Base-by-base conservation (phyloP, 2,329 filamentous ascomycete species). In the Dothideomycetes sp. region DNA sequence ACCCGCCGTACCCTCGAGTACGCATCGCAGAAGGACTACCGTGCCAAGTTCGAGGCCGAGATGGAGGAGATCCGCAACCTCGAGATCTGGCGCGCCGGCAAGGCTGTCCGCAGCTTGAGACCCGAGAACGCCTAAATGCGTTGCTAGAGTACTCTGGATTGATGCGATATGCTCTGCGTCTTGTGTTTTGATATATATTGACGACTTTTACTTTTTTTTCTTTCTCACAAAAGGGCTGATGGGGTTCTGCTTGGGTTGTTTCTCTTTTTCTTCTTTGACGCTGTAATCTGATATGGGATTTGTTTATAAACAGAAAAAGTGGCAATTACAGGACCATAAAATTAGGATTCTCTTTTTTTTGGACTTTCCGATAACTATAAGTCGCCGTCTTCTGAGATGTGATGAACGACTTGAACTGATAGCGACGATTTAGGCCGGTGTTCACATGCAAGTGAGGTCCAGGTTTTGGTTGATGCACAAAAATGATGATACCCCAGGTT, bases 41-140 rank as follows among this genome's bases (percentile, higher is more conserved):
- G 91, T 59, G 75, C 94, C 76, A 87, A 84, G 71, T 98, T 88
- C 69, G 87, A 95, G 79, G 78, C 85, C 62, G 91, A 98, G 83
- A 84, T 98, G 80, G 75, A 94, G 73, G 91, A 96, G 75, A 96
- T 98, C 73, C 84, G 89, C 60, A 78, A 87, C 62, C 73, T 98
- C 61, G 91, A 98, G 79, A 98, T 98, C 79, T 98, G 91, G 91
- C 80, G 84, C 62, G 91, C 91, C 52, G 91, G 91, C 67, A 96
- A 95, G 81, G 85, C 91, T 57, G 91, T 98, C 59, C 83, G 89
- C 53, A 56, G 55, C 47, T 50, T 62, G 40, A 50, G 59, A 37
- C 59, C 59, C 15, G 59, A 62, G 56, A 61, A 60, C 52, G 38
- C 27, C 35, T 60, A 58, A 46, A 49, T 36, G 29, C 17, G 24